Base-by-base conservation (phyloP, 2,329 filamentous ascomycete genomes). In the Pseudogymnoascus sp. region DNA sequence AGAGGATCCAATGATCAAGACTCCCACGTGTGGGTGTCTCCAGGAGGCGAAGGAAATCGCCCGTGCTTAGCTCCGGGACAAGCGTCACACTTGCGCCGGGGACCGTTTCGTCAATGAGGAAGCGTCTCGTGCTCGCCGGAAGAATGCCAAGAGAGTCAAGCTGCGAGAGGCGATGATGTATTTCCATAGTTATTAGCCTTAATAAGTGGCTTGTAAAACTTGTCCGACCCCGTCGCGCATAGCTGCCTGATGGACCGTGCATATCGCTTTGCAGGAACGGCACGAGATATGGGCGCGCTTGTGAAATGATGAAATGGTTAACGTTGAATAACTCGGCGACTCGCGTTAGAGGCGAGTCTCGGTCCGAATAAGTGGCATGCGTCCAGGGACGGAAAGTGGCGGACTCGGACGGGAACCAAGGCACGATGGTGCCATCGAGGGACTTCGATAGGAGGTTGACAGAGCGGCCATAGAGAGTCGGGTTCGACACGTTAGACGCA, bases 251-350 rank as follows among this genome's bases (percentile, higher is more conserved):
- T 0, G 90, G 88, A 4, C 89, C 87, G 74, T 92, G 89, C 77
- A 92, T 85, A 68, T 93, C 90, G 51, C 87, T 89, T 65, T 88
- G 86, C 4, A 95, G 80, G 69, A 96, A 94, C 0, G 92, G 92
- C 29, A 93, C 87, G 13, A 96, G 80, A 74, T 96, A 96, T 0
- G 93, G 93, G 2, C 92, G 83, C 0, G 93, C 92, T 77, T 97
- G 93, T 66, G 90, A 94, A 67, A 97, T 86, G 66, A 97, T 91
- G 76, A 95, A 97, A 77, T 97, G 92, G 72, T 96, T 88, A 44
- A 88, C 85, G 70, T 89, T 89, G 76, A 88, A 88, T 29, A 88
- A 79, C 70, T 88, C 84, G 5, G 84, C 81, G 41, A 89, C 81
- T 29, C 85, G 79, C 44, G 81, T 77, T 2, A 88, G 77, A 0